These are phyloP conservation scores for Chenopodium berlandieri DNA, from an alignment of 148 eudicot genomes.

Conservation along the genomic window DNA sequence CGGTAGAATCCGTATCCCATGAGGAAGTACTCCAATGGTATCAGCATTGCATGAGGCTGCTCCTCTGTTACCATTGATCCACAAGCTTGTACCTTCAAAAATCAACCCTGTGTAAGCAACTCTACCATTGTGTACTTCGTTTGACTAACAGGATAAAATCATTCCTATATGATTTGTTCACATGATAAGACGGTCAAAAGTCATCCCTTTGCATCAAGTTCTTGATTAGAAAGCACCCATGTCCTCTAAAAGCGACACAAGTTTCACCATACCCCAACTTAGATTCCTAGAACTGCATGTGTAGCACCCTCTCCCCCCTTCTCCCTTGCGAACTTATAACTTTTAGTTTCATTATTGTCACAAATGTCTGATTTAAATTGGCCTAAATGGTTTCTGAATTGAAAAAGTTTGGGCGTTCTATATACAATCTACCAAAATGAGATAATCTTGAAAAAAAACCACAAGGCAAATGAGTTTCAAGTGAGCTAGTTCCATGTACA, in stretches of 20 bases:
- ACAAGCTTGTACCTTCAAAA: slow-evolving; percentile 72
- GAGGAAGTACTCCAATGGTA: slow-evolving; percentile 85
- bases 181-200: neutral
- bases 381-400: neutral
- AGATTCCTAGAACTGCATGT: no score
- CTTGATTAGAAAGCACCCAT: no score
- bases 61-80: slow-evolving; percentile 99
- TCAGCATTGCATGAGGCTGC: slow-evolving; percentile 94
- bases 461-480: neutral
- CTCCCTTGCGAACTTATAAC: no score
- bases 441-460: neutral
- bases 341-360: no score
- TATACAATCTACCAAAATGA: neutral
- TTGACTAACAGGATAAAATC: neutral
- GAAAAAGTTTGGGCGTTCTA: neutral
- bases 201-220: neutral
- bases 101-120: neutral
- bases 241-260: no score
- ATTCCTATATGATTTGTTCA: neutral
- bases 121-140: neutral
- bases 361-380: neutral
- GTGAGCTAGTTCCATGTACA: slow-evolving; percentile 5
- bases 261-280: no score
- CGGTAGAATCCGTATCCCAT: slow-evolving; percentile 84
- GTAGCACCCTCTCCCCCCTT: no score